Conservation (phyloP, 495 filamentous ascomycete species). For the Alectoria sarmentosa region DNA sequence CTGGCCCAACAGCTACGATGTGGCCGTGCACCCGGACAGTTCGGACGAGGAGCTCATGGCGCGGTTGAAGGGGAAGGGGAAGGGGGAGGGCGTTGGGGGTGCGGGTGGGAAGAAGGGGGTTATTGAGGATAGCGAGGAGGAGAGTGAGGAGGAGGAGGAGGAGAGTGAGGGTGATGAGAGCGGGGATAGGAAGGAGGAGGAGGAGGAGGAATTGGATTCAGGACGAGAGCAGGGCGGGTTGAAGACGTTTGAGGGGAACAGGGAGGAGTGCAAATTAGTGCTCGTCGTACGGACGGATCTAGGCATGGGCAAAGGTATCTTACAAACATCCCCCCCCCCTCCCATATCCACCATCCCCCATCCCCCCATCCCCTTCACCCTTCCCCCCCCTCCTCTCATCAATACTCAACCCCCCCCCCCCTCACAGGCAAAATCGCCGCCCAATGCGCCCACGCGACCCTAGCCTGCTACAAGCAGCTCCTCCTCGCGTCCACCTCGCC, state of each 20-base stretch:
- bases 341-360: not conserved
- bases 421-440: constrained; percentile 88
- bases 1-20: constrained; percentile 47
- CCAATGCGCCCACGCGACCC: constrained; percentile 90
- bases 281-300: constrained; percentile 88
- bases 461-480: constrained; percentile 93
- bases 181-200: constrained; percentile 45
- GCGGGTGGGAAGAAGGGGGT: constrained; percentile 11
- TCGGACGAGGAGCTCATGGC: constrained; percentile 37
- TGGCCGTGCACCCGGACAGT: constrained; percentile 41
- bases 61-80: constrained; percentile 13
- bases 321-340: constrained; percentile 1
- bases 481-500: constrained; percentile 48
- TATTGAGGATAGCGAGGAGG: constrained; percentile 22
- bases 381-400: no score
- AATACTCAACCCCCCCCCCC: not conserved
- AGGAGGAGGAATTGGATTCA: not conserved
- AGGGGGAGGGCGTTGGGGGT: no score
- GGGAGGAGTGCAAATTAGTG: constrained; percentile 90
- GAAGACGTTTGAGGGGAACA: constrained; percentile 41
- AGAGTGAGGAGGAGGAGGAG: constrained; percentile 39
- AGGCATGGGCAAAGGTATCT: constrained; percentile 91
- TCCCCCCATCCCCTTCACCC: not conserved
- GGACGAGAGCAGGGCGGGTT: constrained; percentile 34
- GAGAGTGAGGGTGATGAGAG: constrained; percentile 51